Percentiles rank a stretch among this genome's conserved stretches.
phyloP scores from a whole-genome alignment of 1,139 yeast genomes.

The Yamadazyma sp. region DNA sequence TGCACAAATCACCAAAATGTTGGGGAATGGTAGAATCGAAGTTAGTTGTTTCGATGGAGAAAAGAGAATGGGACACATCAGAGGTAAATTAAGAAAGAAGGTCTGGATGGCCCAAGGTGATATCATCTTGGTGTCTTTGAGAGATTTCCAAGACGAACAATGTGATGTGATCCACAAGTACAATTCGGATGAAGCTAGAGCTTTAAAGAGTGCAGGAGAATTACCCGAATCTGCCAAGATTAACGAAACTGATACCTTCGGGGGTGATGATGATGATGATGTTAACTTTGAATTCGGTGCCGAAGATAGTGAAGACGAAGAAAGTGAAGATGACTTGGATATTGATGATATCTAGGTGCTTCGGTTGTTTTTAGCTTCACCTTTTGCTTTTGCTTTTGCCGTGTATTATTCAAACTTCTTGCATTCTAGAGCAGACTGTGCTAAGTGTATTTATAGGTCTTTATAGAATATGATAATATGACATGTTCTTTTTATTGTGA shows the following conservation, averaged over 20 bases:
- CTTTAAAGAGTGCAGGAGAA: conserved; percentile 93
- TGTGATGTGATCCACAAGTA: conserved; percentile 98
- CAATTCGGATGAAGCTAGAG: conserved; percentile 97
- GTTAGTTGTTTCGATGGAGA: conserved; percentile 93
- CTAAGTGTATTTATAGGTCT: conserved; percentile 4
- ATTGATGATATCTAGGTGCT: conserved; percentile 71
- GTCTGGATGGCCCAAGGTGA: conserved; percentile 99
- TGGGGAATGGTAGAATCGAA: conserved; percentile 97
- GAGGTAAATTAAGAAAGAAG: conserved; percentile 99
- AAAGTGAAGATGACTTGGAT: conserved; percentile 62
- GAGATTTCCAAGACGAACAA: conserved; percentile 98
- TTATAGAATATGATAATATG: conserved; percentile 3
- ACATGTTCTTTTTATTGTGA: conserved; percentile 1
- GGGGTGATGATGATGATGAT: conserved; percentile 95
- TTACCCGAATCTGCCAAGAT: conserved; percentile 95
- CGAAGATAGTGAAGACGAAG: conserved; percentile 80
- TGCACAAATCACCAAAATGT: conserved; percentile 97
- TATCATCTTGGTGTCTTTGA: conserved; percentile 88
- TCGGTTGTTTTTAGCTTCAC: background rate
- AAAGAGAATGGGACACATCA: conserved; percentile 93
- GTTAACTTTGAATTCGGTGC: conserved; percentile 98
- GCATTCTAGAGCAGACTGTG: conserved; percentile 4
- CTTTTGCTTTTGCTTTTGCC: background rate
- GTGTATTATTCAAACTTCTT: conserved; percentile 5
- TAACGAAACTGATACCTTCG: conserved; percentile 96